phyloP scores from a whole-genome alignment of 768 basidiomycete genomes.

The Amanita rimosa region DNA sequence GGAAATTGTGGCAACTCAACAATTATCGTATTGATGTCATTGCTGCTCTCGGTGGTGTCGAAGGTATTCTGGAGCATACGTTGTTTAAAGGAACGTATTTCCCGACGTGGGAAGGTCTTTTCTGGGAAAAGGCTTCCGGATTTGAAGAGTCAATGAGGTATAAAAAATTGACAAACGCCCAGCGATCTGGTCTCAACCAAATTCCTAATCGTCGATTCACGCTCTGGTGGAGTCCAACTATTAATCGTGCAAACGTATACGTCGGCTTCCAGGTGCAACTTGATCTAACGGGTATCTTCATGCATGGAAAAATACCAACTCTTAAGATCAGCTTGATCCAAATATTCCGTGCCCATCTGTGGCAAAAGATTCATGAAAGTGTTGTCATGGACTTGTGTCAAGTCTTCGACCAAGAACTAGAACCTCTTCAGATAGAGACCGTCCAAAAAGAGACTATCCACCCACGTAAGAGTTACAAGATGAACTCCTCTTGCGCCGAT shows the following conservation, averaged over 20 bases:
- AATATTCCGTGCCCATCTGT: slow-evolving; percentile 99
- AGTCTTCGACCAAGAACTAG: slow-evolving; percentile 98
- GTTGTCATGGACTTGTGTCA: slow-evolving; percentile 96
- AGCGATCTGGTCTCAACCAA: slow-evolving; percentile 94
- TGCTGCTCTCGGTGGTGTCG: slow-evolving; percentile 93
- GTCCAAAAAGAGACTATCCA: slow-evolving; percentile 99
- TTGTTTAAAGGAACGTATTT: slow-evolving; percentile 97
- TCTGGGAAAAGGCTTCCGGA: slow-evolving; percentile 98
- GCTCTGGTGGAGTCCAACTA: slow-evolving; percentile 98
- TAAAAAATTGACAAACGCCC: slow-evolving; percentile 96
- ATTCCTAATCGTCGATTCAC: slow-evolving; percentile 99
- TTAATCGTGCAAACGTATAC: slow-evolving; percentile 98
- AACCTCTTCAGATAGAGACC: slow-evolving; percentile 96
- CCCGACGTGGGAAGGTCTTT: slow-evolving; percentile 96
- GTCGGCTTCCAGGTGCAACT: slow-evolving; percentile 99
- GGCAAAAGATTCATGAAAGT: slow-evolving; percentile 97
- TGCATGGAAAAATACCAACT: slow-evolving; percentile 98
- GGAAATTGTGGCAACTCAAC: slow-evolving; percentile 94
- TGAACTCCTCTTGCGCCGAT: slow-evolving; percentile 99
- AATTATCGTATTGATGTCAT: slow-evolving; percentile 99
- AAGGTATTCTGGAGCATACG: slow-evolving; percentile 93
- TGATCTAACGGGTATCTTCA: slow-evolving; percentile 95
- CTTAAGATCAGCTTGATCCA: slow-evolving; percentile 99
- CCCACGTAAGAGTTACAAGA: slow-evolving; percentile 99
- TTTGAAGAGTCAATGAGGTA: slow-evolving; percentile 96